Evolutionary conservation across 2,329 filamentous ascomycete species (phyloP), one percentile per base, ranked within the genome.

Genomic region (Phialemonium atrogriseum): DNA sequence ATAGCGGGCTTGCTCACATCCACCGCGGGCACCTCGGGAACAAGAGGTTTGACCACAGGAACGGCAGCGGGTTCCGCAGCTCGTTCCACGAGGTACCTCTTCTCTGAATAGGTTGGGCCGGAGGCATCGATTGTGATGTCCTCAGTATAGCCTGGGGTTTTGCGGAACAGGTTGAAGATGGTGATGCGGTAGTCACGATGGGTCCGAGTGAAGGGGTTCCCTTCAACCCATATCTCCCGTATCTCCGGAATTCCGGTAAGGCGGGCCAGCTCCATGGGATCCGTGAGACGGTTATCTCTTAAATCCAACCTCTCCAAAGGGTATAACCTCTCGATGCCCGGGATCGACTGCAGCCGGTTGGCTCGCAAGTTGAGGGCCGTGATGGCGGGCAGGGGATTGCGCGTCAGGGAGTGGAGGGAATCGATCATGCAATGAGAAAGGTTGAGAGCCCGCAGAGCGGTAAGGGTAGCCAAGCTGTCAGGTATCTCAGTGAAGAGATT

Each of bases 351-450:
- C 37, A 98, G 70, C 27, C 88, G 78, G 54, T 98, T 98, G 30
- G 77, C 84, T 35, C 89, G 80, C 34, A 98, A 72, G 49, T 96
- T 96, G 35, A 98, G 66, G 2, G 88, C 88, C 2, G 84, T 93
- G 40, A 98, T 94, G 13, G 91, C 89, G 17, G 91, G 89, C 5
- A 98, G 69, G 10, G 91, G 86, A 48, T 82, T 91, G 41, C 83
- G 78, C 3, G 79, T 79, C 24, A 98, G 66, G 2, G 89, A 94
- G 48, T 93, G 84, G 34, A 98, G 68, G 11, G 87, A 91, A 46
- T 89, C 84, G 41, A 98, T 96, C 88, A 96, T 95, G 68, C 89
- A 96, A 49, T 94, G 84, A 4, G 89, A 94, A 16, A 98, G 68
- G 49, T 98, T 96, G 33, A 98, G 64, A 15, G 91, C 88, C 42